phyloP scores from a whole-genome alignment of 2,329 filamentous ascomycete genomes.

The Fusarium chlamydosporum region DNA sequence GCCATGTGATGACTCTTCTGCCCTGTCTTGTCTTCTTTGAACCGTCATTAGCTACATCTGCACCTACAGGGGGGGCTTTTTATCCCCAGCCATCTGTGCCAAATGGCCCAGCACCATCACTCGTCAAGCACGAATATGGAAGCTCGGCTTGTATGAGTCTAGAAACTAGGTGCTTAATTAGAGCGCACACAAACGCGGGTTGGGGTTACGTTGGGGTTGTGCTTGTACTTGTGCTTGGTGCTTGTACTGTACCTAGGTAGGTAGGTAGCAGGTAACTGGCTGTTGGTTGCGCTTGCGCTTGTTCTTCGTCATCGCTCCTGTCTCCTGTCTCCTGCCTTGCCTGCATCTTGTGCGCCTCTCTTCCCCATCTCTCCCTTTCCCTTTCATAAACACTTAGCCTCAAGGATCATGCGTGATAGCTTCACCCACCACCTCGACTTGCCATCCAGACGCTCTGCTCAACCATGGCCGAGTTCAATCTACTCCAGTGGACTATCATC shows the following conservation, averaged over 20 bases:
- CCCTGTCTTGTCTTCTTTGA: conserved; percentile 22
- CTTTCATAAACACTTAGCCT: conserved; percentile 30
- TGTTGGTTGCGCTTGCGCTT: conserved; percentile 44
- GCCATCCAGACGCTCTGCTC: conserved; percentile 51
- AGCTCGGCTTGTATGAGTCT: conserved; percentile 40
- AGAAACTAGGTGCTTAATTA: conserved; percentile 25
- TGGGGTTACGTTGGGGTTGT: conserved; percentile 23
- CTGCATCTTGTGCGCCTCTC: conserved; percentile 41
- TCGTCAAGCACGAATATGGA: conserved; percentile 41
- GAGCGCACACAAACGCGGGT: conserved; percentile 43
- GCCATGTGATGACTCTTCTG: conserved; percentile 48
- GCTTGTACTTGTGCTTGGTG: conserved; percentile 11
- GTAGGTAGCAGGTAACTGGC: background rate
- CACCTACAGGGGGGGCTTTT: conserved; percentile 39
- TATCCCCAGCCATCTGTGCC: conserved; percentile 49
- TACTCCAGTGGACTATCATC: conserved; percentile 70
- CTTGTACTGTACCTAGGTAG: too few species aligned
- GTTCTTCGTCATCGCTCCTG: conserved; percentile 45
- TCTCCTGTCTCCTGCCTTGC: conserved; percentile 22
- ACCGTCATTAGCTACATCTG: conserved; percentile 47
- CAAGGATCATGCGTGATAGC: conserved; percentile 51
- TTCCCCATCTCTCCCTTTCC: conserved; percentile 32
- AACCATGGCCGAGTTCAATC: conserved; percentile 66
- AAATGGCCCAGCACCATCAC: conserved; percentile 45
- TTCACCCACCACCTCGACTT: conserved; percentile 47